Conservation (phyloP, 2,329 filamentous ascomycete genomes). For the Diplodia intermedia region DNA sequence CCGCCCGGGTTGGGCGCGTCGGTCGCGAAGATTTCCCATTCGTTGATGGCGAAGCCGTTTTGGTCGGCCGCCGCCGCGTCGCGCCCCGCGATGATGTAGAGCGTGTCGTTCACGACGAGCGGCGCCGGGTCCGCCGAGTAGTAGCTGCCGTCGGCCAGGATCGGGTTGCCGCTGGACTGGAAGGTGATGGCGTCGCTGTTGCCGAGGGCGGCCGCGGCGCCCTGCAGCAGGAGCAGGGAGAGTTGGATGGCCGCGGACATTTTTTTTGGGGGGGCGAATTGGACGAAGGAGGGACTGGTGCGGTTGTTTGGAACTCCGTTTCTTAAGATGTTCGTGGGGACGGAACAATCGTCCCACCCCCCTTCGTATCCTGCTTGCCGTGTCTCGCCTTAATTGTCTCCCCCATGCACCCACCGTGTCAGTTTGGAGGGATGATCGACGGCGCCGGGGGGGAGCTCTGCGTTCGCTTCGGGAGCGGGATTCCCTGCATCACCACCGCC, state of each 20-base stretch:
- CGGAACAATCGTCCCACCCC: slow-evolving; percentile 1
- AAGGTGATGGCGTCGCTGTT: neutral
- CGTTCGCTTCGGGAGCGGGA: neutral
- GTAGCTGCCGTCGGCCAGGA: slow-evolving; percentile 48
- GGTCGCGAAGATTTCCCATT: slow-evolving; percentile 47
- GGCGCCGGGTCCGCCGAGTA: slow-evolving; percentile 52
- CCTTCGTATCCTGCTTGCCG: no score
- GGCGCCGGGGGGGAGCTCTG: neutral
- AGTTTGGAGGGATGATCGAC: neutral
- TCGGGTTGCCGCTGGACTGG: slow-evolving; percentile 44
- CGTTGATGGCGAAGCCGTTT: slow-evolving; percentile 48
- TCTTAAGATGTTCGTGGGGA: neutral
- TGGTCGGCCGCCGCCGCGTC: slow-evolving; percentile 43
- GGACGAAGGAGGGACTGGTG: neutral
- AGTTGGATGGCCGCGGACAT: neutral
- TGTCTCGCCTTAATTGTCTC: slow-evolving; percentile 10
- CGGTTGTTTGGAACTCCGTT: neutral
- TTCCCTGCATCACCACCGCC: no score
- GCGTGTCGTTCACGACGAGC: slow-evolving; percentile 47
- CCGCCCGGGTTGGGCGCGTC: slow-evolving; percentile 41
- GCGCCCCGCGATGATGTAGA: slow-evolving; percentile 49
- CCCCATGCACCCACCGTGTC: neutral
- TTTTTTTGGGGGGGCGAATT: neutral
- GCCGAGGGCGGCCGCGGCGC: neutral
- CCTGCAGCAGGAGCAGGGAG: neutral